A percentile compares a stretch with the other conserved stretches of the same genome.
phyloP scores from a whole-genome alignment of 805 yeast species.

The Pichia deserticola region DNA sequence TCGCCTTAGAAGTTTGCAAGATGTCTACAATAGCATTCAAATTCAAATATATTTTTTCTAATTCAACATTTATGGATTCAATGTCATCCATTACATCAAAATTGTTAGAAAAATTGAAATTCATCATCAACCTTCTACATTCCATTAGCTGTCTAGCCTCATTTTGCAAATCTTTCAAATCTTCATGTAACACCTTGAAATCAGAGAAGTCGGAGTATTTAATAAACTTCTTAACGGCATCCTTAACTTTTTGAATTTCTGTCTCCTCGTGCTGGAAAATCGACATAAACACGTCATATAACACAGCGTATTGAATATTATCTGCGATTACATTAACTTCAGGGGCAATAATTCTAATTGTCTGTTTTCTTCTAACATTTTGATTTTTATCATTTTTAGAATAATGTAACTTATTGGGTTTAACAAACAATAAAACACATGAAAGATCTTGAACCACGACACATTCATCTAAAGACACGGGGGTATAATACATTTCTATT shows the following conservation, averaged over 20 bases:
- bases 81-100: slow-evolving; percentile 7
- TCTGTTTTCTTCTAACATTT: slow-evolving; percentile 9
- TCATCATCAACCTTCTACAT: slow-evolving; percentile 18
- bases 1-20: slow-evolving; percentile 23
- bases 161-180: slow-evolving; percentile 17
- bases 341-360: slow-evolving; percentile 29
- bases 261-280: slow-evolving; percentile 31
- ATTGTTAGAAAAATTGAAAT: background rate
- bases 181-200: slow-evolving; percentile 13
- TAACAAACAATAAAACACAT: slow-evolving; percentile 39
- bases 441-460: slow-evolving; percentile 47
- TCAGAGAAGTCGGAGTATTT: slow-evolving; percentile 23
- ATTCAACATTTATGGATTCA: slow-evolving; percentile 18
- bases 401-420: slow-evolving; percentile 46
- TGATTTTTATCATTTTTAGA: slow-evolving; percentile 22
- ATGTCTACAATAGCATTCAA: slow-evolving; percentile 22
- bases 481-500: slow-evolving; percentile 51
- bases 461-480: slow-evolving; percentile 34
- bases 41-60: slow-evolving; percentile 21
- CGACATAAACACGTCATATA: slow-evolving; percentile 43
- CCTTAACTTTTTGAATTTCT: slow-evolving; percentile 35
- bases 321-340: slow-evolving; percentile 47
- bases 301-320: slow-evolving; percentile 47
- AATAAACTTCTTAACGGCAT: slow-evolving; percentile 26
- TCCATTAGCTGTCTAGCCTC: slow-evolving; percentile 17